phyloP scores from a whole-genome alignment of 139 green algal genomes.

The Chlorella sp. region DNA sequence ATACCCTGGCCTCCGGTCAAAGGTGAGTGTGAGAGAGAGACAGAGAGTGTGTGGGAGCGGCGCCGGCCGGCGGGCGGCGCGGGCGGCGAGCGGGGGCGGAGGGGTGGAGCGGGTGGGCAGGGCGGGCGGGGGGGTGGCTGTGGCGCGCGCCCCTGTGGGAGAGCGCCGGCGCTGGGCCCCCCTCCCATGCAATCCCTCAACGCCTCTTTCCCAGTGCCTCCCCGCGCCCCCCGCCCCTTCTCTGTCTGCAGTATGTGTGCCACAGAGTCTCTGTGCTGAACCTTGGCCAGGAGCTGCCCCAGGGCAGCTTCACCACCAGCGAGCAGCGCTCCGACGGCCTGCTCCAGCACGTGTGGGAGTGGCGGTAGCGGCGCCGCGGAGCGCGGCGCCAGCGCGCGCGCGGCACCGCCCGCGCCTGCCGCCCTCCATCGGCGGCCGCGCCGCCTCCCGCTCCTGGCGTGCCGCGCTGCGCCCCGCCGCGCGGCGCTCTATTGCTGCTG shows the following conservation, averaged over 20 bases:
- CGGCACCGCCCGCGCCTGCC: no score
- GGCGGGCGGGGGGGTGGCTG: not conserved
- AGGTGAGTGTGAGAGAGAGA: not conserved
- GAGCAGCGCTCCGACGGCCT: conserved; percentile 17
- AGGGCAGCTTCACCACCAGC: conserved; percentile 3
- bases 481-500: no score
- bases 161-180: not conserved
- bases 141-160: not conserved
- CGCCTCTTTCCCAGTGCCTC: not conserved
- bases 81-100: not conserved
- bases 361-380: conserved; percentile 8
- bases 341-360: conserved; percentile 25
- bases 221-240: not conserved
- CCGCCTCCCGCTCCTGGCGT: no score
- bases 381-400: no score
- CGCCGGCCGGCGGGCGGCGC: not conserved
- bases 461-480: no score
- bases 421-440: no score
- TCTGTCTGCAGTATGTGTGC: conserved; percentile 18
- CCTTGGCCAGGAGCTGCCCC: conserved; percentile 1
- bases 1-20: conserved; percentile 22
- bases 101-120: no score
- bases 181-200: not conserved
- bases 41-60: not conserved
- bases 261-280: conserved; percentile 6